These are phyloP conservation scores for Prunus mume DNA, from an alignment of 306 rosid genomes.

Conservation along the genomic window DNA sequence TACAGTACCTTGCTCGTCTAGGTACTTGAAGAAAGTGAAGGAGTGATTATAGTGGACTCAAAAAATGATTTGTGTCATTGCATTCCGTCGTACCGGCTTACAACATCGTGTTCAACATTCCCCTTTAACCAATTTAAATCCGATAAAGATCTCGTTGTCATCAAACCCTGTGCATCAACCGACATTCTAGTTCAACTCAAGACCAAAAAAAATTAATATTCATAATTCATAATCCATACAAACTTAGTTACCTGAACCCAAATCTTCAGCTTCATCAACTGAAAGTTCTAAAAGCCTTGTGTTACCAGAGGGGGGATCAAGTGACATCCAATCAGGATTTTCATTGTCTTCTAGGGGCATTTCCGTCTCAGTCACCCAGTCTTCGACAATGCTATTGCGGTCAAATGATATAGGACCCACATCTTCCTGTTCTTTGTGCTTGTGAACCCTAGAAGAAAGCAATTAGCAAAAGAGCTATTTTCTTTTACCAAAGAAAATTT, in stretches of 20 bases:
- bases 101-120: constrained; percentile 38
- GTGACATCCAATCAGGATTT: constrained; percentile 52
- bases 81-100: constrained; percentile 21
- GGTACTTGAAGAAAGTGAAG: neutral
- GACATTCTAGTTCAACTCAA: neutral
- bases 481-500: neutral
- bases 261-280: constrained; percentile 55
- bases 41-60: neutral
- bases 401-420: constrained; percentile 57
- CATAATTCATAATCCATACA: neutral
- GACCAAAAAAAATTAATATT: neutral
- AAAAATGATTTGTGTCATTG: constrained; percentile 1
- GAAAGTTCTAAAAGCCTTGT: constrained; percentile 50
- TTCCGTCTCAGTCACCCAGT: constrained; percentile 52
- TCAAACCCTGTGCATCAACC: constrained; percentile 57
- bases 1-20: neutral
- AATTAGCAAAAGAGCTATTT: constrained; percentile 6
- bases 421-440: constrained; percentile 44
- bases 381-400: constrained; percentile 36
- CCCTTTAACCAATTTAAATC: constrained; percentile 43
- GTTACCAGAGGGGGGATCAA: constrained; percentile 51
- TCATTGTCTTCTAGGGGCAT: constrained; percentile 38
- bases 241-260: constrained; percentile 46
- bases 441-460: constrained; percentile 37
- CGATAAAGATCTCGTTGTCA: constrained; percentile 53